Evolutionary conservation across 306 rosid genomes (phyloP).

Genomic region (Betula pendula): DNA sequence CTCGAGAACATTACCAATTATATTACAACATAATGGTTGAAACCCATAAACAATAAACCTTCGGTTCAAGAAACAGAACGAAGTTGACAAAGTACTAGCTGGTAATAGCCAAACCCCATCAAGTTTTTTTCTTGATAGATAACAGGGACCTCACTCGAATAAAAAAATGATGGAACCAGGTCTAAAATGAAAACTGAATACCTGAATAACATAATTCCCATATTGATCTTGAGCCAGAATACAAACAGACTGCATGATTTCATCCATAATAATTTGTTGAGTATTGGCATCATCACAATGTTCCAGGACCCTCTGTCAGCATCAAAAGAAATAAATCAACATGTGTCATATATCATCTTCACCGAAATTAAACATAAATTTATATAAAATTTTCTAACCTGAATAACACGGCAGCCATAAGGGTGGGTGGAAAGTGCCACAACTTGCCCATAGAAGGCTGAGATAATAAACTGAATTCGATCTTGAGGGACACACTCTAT

Average conservation of each 20-base stretch:
- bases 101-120: neutral
- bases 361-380: conserved; percentile 8
- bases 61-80: neutral
- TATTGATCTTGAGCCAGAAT: conserved; percentile 91
- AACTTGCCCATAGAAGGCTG: conserved; percentile 94
- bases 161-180: conserved; percentile 9
- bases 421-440: conserved; percentile 92
- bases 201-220: conserved; percentile 99
- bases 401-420: conserved; percentile 97
- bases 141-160: neutral
- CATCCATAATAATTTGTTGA: conserved; percentile 83
- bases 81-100: neutral
- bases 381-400: conserved; percentile 51
- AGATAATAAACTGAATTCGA: conserved; percentile 78
- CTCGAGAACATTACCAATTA: neutral
- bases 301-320: conserved; percentile 90
- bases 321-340: conserved; percentile 37
- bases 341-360: conserved; percentile 6
- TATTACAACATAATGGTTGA: neutral
- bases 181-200: conserved; percentile 26
- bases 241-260: conserved; percentile 91
- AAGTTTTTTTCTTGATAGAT: neutral
- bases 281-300: conserved; percentile 76
- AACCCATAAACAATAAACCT: neutral
- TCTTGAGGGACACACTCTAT: conserved; percentile 93